Conservation (phyloP, 768 basidiomycete genomes). For the Artomyces pyxidatus region DNA sequence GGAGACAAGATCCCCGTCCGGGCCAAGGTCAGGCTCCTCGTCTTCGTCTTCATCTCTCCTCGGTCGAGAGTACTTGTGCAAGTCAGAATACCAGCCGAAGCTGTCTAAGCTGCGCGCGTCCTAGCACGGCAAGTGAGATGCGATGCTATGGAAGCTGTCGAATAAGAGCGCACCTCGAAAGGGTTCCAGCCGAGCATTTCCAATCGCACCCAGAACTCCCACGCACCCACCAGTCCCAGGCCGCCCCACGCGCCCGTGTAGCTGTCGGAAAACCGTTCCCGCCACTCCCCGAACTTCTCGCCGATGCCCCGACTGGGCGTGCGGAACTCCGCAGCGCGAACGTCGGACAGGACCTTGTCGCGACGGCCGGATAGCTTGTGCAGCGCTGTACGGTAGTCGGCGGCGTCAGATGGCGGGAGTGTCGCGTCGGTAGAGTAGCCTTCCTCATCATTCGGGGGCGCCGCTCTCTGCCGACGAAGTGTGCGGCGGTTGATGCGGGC, state of each 20-base stretch:
- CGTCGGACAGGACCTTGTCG: slow-evolving; percentile 65
- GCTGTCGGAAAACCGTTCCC: slow-evolving; percentile 66
- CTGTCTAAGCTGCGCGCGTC: slow-evolving; percentile 55
- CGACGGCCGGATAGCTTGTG: slow-evolving; percentile 42
- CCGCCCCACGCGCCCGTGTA: slow-evolving; percentile 89
- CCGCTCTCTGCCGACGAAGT: slow-evolving; percentile 29
- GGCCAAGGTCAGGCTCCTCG: slow-evolving; percentile 56
- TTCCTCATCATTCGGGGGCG: slow-evolving; percentile 41
- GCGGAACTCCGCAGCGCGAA: slow-evolving; percentile 74
- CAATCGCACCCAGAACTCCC: slow-evolving; percentile 92
- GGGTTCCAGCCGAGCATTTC: slow-evolving; percentile 88
- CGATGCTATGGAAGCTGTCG: background rate
- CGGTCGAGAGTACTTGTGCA: slow-evolving; percentile 72
- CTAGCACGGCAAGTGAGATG: slow-evolving; percentile 24
- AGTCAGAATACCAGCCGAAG: slow-evolving; percentile 75
- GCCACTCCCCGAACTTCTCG: slow-evolving; percentile 61
- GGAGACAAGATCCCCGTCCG: slow-evolving; percentile 82
- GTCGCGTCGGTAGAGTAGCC: slow-evolving; percentile 86
- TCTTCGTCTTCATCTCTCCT: slow-evolving; percentile 18
- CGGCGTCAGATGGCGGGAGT: slow-evolving; percentile 54
- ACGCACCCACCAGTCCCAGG: slow-evolving; percentile 76
- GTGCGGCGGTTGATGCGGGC: slow-evolving; percentile 52
- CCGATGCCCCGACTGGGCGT: slow-evolving; percentile 71
- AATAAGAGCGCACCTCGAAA: slow-evolving; percentile 46
- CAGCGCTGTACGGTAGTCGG: slow-evolving; percentile 62